A percentile compares a stretch with the other conserved stretches of the same genome.
Conservation (phyloP, 345 rosid species). For the Hibiscus syriacus region DNA sequence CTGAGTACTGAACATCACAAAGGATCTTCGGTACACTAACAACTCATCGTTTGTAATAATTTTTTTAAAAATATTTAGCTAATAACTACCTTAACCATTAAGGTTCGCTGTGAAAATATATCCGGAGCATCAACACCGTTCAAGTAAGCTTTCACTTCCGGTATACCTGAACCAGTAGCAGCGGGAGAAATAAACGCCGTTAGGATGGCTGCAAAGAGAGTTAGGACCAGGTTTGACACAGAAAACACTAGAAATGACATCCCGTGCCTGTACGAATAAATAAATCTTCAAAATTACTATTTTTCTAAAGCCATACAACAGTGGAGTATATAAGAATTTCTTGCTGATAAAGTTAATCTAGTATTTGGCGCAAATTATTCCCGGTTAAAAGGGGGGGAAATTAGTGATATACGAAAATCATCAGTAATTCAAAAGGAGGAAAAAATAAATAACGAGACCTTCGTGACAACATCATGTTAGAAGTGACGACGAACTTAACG, state of each 20-base stretch:
- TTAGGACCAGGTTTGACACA: slow-evolving; percentile 60
- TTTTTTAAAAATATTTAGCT: background rate
- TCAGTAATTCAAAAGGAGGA: no score
- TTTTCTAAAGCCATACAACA: background rate
- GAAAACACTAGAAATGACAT: slow-evolving; percentile 69
- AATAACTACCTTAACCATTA: slow-evolving; percentile 57
- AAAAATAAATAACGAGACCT: slow-evolving; percentile 30
- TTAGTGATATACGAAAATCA: no score
- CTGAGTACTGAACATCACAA: background rate
- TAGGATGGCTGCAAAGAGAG: slow-evolving; percentile 54
- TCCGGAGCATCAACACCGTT: slow-evolving; percentile 94
- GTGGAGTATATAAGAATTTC: background rate
- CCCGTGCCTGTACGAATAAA: slow-evolving; percentile 36
- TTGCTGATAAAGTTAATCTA: background rate
- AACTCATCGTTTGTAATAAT: background rate
- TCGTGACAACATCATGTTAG: slow-evolving; percentile 64
- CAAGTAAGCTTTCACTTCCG: slow-evolving; percentile 92
- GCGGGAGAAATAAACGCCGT: slow-evolving; percentile 71
- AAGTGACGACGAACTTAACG: slow-evolving; percentile 72
- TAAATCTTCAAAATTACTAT: background rate
- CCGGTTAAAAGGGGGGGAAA: background rate
- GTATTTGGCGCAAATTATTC: background rate
- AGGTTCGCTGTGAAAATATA: slow-evolving; percentile 58
- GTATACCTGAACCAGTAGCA: slow-evolving; percentile 96
- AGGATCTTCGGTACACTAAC: background rate